A percentile compares a stretch with the other conserved stretches of the same genome.
Conservation (phyloP, 2,329 filamentous ascomycete genomes). For the Aspergillus ochraceus region DNA sequence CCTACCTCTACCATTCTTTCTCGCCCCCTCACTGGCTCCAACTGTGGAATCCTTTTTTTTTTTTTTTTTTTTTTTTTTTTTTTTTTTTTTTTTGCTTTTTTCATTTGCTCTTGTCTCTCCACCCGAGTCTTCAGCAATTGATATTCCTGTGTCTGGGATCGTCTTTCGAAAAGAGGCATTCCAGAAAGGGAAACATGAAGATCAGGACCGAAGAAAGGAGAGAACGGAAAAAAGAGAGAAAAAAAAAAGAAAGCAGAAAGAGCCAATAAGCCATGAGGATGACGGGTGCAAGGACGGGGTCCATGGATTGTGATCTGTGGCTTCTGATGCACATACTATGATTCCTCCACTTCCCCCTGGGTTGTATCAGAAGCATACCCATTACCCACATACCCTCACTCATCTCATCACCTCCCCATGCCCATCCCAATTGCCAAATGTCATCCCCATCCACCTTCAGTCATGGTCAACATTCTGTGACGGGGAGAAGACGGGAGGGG, state of each 20-base stretch:
- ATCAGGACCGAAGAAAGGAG: constrained; percentile 1
- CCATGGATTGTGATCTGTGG: constrained; percentile 11
- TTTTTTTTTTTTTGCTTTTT: constrained; percentile 1
- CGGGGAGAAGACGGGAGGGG: not conserved
- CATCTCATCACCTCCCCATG: constrained; percentile 6
- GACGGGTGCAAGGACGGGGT: not conserved
- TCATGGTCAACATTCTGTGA: not conserved
- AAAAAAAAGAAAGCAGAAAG: not conserved
- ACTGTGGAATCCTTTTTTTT: constrained; percentile 4
- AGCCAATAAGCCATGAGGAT: not conserved
- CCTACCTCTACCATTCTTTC: constrained; percentile 7
- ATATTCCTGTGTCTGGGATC: constrained; percentile 1
- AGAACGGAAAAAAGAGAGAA: not conserved
- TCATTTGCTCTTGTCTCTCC: not conserved
- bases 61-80: constrained; percentile 7
- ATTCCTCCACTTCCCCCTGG: constrained; percentile 14
- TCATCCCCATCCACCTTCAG: not conserved
- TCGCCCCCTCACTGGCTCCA: constrained; percentile 5
- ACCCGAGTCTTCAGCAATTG: not conserved
- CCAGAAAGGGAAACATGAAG: not conserved
- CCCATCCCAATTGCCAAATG: not conserved
- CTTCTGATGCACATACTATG: constrained; percentile 6
- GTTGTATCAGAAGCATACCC: constrained; percentile 13
- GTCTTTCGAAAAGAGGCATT: not conserved
- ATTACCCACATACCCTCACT: constrained; percentile 7